Evolutionary conservation across 169 alveolate genomes (phyloP).

Genomic region (Plasmodium blacklocki): DNA sequence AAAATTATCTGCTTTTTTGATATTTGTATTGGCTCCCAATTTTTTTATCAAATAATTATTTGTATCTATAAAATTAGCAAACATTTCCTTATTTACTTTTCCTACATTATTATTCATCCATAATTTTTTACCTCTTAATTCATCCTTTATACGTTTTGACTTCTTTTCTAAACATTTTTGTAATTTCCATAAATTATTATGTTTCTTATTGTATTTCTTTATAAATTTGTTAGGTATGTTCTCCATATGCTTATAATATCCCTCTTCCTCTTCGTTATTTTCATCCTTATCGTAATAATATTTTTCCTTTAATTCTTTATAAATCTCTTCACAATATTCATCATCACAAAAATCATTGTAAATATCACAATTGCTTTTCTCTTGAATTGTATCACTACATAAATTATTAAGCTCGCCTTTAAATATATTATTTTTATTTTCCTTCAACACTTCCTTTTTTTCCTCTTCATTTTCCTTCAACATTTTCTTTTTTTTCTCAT

Average conservation of each 20-base stretch:
- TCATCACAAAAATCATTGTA: constrained; percentile 4
- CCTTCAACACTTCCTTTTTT: constrained; percentile 18
- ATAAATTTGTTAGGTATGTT: constrained; percentile 37
- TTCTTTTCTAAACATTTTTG: constrained; percentile 26
- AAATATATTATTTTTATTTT: constrained; percentile 1
- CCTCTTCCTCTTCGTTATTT: constrained; percentile 13
- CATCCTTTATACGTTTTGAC: constrained; percentile 41
- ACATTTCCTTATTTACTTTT: constrained; percentile 9
- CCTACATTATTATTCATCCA: neutral
- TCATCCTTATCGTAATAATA: constrained; percentile 71
- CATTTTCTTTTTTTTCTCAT: neutral
- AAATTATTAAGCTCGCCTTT: neutral
- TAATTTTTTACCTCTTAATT: constrained; percentile 35
- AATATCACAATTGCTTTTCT: constrained; percentile 4
- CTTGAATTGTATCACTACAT: constrained; percentile 7
- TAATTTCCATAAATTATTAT: constrained; percentile 25
- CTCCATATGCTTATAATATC: neutral
- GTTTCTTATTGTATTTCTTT: constrained; percentile 38
- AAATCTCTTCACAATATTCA: constrained; percentile 54
- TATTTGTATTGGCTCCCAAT: constrained; percentile 4
- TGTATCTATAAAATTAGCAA: constrained; percentile 50
- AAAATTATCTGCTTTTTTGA: neutral
- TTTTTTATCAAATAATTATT: constrained; percentile 32
- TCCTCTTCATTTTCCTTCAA: neutral
- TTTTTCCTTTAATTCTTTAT: constrained; percentile 55